These are phyloP conservation scores for Anthoceros angustus DNA, from an alignment of 225 moss, liverwort and hornwort species.

Conservation along the genomic window DNA sequence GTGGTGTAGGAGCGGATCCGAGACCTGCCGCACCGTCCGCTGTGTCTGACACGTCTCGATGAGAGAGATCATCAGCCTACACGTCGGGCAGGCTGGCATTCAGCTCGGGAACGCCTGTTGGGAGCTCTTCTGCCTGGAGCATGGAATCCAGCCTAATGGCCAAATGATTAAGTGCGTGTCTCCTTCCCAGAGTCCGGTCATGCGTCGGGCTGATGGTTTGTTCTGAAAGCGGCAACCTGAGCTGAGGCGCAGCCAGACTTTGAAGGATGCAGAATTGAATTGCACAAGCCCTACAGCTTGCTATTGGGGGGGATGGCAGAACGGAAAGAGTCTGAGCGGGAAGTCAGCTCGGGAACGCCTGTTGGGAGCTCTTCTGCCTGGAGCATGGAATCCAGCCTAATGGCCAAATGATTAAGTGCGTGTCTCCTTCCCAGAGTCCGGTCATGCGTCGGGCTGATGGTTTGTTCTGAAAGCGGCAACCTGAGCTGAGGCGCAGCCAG, in stretches of 20 bases:
- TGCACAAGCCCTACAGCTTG: no score
- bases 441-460: background rate
- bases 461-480: no score
- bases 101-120: constrained; percentile 3
- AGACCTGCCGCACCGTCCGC: no score
- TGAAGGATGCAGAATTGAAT: no score
- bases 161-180: background rate
- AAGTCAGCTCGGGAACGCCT: no score
- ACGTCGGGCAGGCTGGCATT: constrained; percentile 3
- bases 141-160: constrained; percentile 1
- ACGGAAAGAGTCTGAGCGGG: no score
- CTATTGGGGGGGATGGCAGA: no score
- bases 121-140: constrained; percentile 5
- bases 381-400: background rate
- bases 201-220: no score
- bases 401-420: background rate
- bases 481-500: no score
- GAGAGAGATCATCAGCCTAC: constrained; percentile 1
- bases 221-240: no score
- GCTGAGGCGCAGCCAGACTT: no score
- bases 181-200: background rate
- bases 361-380: background rate
- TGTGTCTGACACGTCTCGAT: background rate
- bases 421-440: background rate
- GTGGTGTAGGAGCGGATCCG: no score